Conservation (phyloP, 495 filamentous ascomycete genomes). For the Penicillium nucicola region DNA sequence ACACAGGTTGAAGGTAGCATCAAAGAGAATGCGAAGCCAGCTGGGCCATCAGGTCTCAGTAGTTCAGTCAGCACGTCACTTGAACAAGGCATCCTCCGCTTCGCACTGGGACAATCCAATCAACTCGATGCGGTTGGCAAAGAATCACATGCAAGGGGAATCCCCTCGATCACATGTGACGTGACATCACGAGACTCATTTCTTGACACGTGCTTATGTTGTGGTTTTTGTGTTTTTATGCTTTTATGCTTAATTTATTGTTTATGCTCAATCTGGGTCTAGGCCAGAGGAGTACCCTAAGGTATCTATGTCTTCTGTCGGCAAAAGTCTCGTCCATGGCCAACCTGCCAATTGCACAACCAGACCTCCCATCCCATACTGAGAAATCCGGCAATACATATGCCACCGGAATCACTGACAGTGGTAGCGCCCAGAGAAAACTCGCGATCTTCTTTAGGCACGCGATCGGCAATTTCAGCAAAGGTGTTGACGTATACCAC, state of each 20-base stretch:
- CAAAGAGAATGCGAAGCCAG: neutral
- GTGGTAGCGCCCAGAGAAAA: slow-evolving; percentile 87
- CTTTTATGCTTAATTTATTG: too few species aligned
- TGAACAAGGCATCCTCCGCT: neutral
- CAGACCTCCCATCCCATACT: slow-evolving; percentile 80
- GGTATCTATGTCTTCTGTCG: slow-evolving; percentile 20
- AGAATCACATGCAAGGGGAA: slow-evolving; percentile 33
- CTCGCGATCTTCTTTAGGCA: slow-evolving; percentile 73
- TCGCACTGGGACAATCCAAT: neutral
- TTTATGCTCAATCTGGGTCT: too few species aligned
- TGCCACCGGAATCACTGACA: slow-evolving; percentile 88
- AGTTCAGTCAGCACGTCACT: too few species aligned
- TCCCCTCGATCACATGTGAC: slow-evolving; percentile 32
- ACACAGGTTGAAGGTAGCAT: neutral
- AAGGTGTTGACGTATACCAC: slow-evolving; percentile 95
- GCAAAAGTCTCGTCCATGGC: slow-evolving; percentile 76
- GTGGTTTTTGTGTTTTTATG: too few species aligned
- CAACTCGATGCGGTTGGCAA: neutral
- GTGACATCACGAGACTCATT: slow-evolving; percentile 2
- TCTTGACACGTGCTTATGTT: too few species aligned
- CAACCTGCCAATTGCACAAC: slow-evolving; percentile 79
- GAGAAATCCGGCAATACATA: slow-evolving; percentile 84
- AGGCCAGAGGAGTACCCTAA: too few species aligned
- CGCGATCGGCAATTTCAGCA: slow-evolving; percentile 81
- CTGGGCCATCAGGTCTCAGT: too few species aligned